A percentile compares a stretch with the other conserved stretches of the same genome.
Evolutionary conservation across 441 rosid genomes (phyloP).

Genomic region (Gossypium gossypioides): DNA sequence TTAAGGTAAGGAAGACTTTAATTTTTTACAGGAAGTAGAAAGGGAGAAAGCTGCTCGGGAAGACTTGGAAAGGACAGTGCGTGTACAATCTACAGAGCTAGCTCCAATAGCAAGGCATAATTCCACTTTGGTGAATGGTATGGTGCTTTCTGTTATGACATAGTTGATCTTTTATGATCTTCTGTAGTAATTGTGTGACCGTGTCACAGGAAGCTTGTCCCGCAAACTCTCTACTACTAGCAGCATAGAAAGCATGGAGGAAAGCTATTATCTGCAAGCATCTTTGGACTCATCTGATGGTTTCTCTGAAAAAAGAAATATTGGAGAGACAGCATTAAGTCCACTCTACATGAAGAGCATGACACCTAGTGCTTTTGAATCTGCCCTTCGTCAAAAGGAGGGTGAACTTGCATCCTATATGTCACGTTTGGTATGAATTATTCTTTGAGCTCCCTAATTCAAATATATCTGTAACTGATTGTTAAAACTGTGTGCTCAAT

Average conservation of each 20-base stretch:
- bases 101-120: slow-evolving; percentile 44
- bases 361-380: slow-evolving; percentile 84
- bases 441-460: not conserved
- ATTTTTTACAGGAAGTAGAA: slow-evolving; percentile 63
- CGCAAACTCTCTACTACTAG: slow-evolving; percentile 72
- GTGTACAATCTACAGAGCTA: slow-evolving; percentile 46
- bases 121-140: slow-evolving; percentile 70
- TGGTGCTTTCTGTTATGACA: slow-evolving; percentile 15
- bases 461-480: not conserved
- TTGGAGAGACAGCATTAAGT: slow-evolving; percentile 53
- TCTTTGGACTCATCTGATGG: slow-evolving; percentile 78
- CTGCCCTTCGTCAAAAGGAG: slow-evolving; percentile 92
- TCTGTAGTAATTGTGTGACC: slow-evolving; percentile 16
- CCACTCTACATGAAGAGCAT: slow-evolving; percentile 86
- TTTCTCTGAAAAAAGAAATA: slow-evolving; percentile 61
- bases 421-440: slow-evolving; percentile 77
- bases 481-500: not conserved
- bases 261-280: slow-evolving; percentile 87
- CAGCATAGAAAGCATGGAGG: slow-evolving; percentile 92
- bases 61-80: slow-evolving; percentile 69
- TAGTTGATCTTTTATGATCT: slow-evolving; percentile 10
- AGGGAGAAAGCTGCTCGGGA: slow-evolving; percentile 74
- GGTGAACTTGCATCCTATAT: slow-evolving; percentile 93
- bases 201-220: slow-evolving; percentile 48
- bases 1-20: slow-evolving; percentile 12